Conservation (phyloP, 306 rosid genomes). For the Cucurbita maxima region DNA sequence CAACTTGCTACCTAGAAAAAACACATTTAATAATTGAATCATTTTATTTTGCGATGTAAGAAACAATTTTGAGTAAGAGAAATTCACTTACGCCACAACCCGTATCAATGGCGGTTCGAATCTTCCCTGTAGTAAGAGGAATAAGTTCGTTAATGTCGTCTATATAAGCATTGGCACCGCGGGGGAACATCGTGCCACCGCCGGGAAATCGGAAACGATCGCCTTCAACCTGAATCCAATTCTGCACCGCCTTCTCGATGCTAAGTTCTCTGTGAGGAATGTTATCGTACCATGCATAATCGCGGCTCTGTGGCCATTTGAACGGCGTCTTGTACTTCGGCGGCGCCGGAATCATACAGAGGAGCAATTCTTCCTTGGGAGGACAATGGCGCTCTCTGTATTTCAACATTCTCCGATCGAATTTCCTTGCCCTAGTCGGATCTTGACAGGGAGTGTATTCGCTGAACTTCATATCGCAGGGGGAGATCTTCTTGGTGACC, state of each 20-base stretch:
- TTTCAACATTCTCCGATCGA: conserved; percentile 65
- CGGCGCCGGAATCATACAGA: conserved; percentile 77
- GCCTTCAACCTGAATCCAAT: conserved; percentile 95
- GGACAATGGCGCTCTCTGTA: conserved; percentile 96
- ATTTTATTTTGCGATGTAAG: neutral
- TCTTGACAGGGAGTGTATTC: conserved; percentile 95
- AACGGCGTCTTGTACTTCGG: conserved; percentile 87
- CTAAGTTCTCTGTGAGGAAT: conserved; percentile 92
- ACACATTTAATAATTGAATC: conserved; percentile 2
- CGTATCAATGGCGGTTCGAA: conserved; percentile 88
- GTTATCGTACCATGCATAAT: conserved; percentile 85
- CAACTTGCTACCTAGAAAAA: conserved; percentile 82
- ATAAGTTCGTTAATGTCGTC: conserved; percentile 72
- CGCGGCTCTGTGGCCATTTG: conserved; percentile 90
- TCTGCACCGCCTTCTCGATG: conserved; percentile 84
- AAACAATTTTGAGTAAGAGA: neutral
- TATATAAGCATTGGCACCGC: conserved; percentile 87
- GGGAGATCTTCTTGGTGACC: conserved; percentile 25
- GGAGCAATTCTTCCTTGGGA: conserved; percentile 41
- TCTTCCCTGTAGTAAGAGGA: conserved; percentile 53
- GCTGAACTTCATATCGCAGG: conserved; percentile 44
- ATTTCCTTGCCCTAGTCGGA: conserved; percentile 44
- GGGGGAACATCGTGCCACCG: conserved; percentile 94
- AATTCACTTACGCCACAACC: conserved; percentile 89
- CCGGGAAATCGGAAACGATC: conserved; percentile 83